A percentile compares a stretch with the other conserved stretches of the same genome.
phyloP scores from a whole-genome alignment of 306 rosid genomes.

The Fragaria nilgerrensis region DNA sequence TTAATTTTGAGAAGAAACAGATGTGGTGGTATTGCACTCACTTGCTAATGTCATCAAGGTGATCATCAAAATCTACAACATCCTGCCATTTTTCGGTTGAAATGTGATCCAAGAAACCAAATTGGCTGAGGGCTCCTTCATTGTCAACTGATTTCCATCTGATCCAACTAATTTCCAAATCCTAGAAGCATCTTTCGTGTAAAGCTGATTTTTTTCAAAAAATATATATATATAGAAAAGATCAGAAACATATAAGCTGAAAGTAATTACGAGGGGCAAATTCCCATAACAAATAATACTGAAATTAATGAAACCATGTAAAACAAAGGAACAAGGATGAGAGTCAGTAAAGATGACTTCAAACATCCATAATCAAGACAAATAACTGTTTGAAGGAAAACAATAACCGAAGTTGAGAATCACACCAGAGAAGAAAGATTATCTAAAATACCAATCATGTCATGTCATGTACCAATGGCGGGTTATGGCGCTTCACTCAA shows the following conservation, averaged over 20 bases:
- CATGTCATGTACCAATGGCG: neutral
- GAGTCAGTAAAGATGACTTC: neutral
- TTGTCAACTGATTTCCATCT: slow-evolving; percentile 56
- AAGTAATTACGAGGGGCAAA: neutral
- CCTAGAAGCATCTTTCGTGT: slow-evolving; percentile 78
- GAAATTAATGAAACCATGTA: neutral
- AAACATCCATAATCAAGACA: neutral
- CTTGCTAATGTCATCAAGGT: slow-evolving; percentile 96
- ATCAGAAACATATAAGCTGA: neutral
- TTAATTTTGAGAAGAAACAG: neutral
- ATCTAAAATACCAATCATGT: neutral
- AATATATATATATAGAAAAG: neutral
- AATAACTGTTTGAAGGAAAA: neutral
- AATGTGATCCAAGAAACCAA: slow-evolving; percentile 72
- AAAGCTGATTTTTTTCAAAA: slow-evolving; percentile 58
- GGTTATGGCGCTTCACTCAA: neutral
- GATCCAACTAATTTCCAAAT: slow-evolving; percentile 76
- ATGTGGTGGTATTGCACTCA: slow-evolving; percentile 26
- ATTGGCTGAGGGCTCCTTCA: slow-evolving; percentile 83
- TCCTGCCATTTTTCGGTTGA: slow-evolving; percentile 73
- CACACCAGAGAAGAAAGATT: neutral
- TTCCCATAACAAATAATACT: neutral
- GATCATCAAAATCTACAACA: slow-evolving; percentile 88
- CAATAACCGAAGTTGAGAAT: neutral
- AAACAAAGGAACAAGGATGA: neutral